phyloP scores from a whole-genome alignment of 2,329 filamentous ascomycete species.

The Xylaria sp. region DNA sequence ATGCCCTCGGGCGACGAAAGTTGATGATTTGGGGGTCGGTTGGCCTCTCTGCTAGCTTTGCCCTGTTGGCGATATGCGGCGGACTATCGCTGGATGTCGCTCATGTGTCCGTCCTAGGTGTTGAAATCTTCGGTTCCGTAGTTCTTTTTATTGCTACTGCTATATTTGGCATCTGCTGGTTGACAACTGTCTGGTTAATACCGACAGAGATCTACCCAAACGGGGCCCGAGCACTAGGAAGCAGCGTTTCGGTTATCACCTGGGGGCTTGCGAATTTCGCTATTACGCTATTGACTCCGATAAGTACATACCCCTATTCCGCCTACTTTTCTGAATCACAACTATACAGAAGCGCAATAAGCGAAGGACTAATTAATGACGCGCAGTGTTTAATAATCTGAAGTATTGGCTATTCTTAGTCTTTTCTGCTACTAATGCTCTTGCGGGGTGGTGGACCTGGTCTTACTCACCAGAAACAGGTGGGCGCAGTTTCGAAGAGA shows the following conservation, averaged over 20 bases:
- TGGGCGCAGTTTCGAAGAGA: slow-evolving; percentile 69
- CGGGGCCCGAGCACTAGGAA: slow-evolving; percentile 64
- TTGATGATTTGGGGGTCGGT: slow-evolving; percentile 65
- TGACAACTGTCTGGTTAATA: slow-evolving; percentile 69
- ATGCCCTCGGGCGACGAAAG: slow-evolving; percentile 64
- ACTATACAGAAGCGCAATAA: background rate
- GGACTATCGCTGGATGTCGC: slow-evolving; percentile 57
- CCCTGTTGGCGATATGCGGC: slow-evolving; percentile 63
- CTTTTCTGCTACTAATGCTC: slow-evolving; percentile 64
- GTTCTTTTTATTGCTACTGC: slow-evolving; percentile 67
- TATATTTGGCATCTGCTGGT: slow-evolving; percentile 70
- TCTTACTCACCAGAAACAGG: slow-evolving; percentile 64
- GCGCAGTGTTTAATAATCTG: slow-evolving; percentile 64
- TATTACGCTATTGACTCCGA: slow-evolving; percentile 66
- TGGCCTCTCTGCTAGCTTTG: slow-evolving; percentile 60
- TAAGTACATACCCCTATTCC: slow-evolving; percentile 46
- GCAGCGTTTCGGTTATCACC: slow-evolving; percentile 64
- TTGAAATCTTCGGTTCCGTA: slow-evolving; percentile 63
- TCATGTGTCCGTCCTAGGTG: slow-evolving; percentile 54
- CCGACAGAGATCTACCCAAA: slow-evolving; percentile 69
- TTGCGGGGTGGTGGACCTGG: slow-evolving; percentile 67
- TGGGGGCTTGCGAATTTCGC: slow-evolving; percentile 70
- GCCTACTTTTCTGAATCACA: background rate
- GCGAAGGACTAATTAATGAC: background rate
- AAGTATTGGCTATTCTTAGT: slow-evolving; percentile 68